Evolutionary conservation across 164 flowering plant species (phyloP).

Genomic region (Aristolochia californica): DNA sequence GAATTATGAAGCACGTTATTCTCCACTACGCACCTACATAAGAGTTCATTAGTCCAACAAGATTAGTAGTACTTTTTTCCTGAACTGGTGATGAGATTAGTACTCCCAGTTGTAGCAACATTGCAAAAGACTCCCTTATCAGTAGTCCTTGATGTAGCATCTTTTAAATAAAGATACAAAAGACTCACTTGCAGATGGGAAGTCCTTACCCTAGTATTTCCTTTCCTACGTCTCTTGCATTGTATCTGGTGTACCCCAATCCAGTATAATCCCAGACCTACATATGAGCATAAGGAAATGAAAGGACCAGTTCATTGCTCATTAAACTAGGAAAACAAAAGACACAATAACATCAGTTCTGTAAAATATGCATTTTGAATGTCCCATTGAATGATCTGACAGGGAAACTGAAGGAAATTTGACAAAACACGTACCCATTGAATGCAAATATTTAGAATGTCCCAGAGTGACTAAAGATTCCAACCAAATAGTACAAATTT

Average conservation of each 20-base stretch:
- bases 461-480: no score
- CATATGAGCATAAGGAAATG: slow-evolving; percentile 3
- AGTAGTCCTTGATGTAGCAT: no score
- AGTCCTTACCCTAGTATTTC: slow-evolving; percentile 74
- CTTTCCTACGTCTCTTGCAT: slow-evolving; percentile 71
- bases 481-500: neutral
- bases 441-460: no score
- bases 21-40: slow-evolving; percentile 91
- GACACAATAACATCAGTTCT: neutral
- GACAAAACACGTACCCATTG: no score
- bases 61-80: no score
- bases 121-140: no score
- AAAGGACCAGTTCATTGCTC: neutral
- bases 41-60: slow-evolving; percentile 5
- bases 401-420: no score
- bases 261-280: slow-evolving; percentile 99
- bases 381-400: no score
- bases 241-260: slow-evolving; percentile 81
- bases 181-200: no score
- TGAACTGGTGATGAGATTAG: no score
- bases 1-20: slow-evolving; percentile 81
- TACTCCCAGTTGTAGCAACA: no score
- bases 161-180: no score
- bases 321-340: neutral
- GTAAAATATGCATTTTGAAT: neutral